These are phyloP conservation scores for Endocalyx cinctus DNA, from an alignment of 2,329 filamentous ascomycete genomes.

Conservation along the genomic window DNA sequence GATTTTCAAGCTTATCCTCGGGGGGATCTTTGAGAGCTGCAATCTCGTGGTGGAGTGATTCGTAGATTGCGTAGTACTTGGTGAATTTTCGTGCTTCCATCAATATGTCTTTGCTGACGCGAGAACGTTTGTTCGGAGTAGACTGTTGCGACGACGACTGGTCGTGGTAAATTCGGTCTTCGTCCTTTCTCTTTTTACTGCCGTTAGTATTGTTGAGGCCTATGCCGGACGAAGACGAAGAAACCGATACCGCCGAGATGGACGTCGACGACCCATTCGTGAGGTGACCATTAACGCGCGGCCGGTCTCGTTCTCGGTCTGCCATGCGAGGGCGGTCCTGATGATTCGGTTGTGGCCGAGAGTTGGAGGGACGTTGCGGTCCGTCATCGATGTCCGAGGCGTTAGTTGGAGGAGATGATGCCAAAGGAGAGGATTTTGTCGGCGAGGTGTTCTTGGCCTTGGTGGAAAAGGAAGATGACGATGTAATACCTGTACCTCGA, in stretches of 20 bases:
- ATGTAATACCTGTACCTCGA: conserved; percentile 31
- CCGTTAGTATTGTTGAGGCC: conserved; percentile 7
- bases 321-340: conserved; percentile 16
- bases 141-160: conserved; percentile 27
- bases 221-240: conserved; percentile 1
- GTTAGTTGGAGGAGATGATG: conserved; percentile 62
- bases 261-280: conserved; percentile 20
- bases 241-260: conserved; percentile 6
- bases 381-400: conserved; percentile 55
- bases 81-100: conserved; percentile 53
- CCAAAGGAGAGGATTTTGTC: conserved; percentile 59
- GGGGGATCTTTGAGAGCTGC: conserved; percentile 45
- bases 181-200: conserved; percentile 41
- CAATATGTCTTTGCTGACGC: conserved; percentile 44
- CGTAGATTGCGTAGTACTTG: conserved; percentile 51
- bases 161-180: conserved; percentile 15
- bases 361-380: no score
- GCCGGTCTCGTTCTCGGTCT: conserved; percentile 15
- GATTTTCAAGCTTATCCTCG: conserved; percentile 43
- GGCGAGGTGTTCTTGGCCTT: conserved; percentile 54
- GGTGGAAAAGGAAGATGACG: conserved; percentile 35
- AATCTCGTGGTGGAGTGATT: conserved; percentile 53
- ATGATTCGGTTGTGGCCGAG: conserved; percentile 12
- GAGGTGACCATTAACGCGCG: conserved; percentile 14
- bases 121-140: conserved; percentile 32